Evolutionary conservation across 257 asterid species (phyloP).

Genomic region (Solanum sejunctum): DNA sequence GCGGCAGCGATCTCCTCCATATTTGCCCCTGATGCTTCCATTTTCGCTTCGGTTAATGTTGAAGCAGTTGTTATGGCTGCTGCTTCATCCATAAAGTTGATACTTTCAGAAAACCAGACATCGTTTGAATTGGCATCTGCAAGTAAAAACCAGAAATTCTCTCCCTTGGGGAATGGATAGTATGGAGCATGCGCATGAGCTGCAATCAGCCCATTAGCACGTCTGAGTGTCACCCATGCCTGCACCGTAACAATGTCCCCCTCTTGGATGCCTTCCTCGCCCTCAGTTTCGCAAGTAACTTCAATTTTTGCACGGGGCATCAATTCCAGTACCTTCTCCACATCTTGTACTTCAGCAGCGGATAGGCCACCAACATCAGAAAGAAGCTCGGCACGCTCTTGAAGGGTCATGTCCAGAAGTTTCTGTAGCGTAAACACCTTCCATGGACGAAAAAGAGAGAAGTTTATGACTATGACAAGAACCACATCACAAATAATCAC

Average conservation of each 20-base stretch:
- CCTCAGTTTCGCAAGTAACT: slow-evolving; percentile 76
- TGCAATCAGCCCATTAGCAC: slow-evolving; percentile 49
- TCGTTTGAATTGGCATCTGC: slow-evolving; percentile 56
- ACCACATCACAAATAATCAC: not conserved
- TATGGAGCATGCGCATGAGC: slow-evolving; percentile 74
- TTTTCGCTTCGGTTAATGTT: slow-evolving; percentile 42
- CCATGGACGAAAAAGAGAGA: slow-evolving; percentile 15
- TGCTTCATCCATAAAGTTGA: slow-evolving; percentile 52
- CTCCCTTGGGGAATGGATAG: slow-evolving; percentile 82
- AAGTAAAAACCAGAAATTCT: slow-evolving; percentile 78
- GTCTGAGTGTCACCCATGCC: slow-evolving; percentile 73
- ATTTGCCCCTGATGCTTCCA: slow-evolving; percentile 52
- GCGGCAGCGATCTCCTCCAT: slow-evolving; percentile 46
- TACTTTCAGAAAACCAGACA: slow-evolving; percentile 73
- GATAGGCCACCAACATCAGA: slow-evolving; percentile 48
- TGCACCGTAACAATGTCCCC: slow-evolving; percentile 70
- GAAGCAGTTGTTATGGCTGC: slow-evolving; percentile 59
- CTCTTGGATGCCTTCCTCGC: slow-evolving; percentile 87
- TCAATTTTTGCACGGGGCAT: slow-evolving; percentile 58
- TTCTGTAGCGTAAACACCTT: slow-evolving; percentile 49
- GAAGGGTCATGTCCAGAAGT: slow-evolving; percentile 34
- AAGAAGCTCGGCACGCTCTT: slow-evolving; percentile 60
- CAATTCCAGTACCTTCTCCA: slow-evolving; percentile 67
- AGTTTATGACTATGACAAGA: not conserved
- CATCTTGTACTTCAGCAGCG: slow-evolving; percentile 38